phyloP scores from a whole-genome alignment of 2,329 filamentous ascomycete genomes.

The Ophiostoma sp. region DNA sequence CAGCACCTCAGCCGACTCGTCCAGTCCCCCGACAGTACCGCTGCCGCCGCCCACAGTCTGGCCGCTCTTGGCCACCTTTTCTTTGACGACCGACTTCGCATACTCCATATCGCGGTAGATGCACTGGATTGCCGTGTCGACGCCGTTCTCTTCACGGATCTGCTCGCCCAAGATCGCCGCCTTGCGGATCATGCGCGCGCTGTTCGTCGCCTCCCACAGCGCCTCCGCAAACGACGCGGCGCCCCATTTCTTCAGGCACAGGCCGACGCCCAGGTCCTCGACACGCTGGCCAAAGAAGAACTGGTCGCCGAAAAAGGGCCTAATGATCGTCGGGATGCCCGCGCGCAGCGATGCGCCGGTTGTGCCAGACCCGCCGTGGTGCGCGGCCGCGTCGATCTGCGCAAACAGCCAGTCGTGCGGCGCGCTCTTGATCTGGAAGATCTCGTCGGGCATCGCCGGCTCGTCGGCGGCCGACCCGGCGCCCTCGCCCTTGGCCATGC shows the following conservation, averaged over 20 bases:
- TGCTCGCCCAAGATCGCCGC: slow-evolving; percentile 75
- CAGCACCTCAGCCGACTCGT: background rate
- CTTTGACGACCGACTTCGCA: slow-evolving; percentile 74
- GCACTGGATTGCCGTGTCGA: slow-evolving; percentile 81
- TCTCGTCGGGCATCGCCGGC: slow-evolving; percentile 37
- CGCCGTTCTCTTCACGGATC: slow-evolving; percentile 83
- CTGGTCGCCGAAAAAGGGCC: slow-evolving; percentile 96
- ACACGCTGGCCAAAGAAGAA: slow-evolving; percentile 90
- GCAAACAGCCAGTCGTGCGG: slow-evolving; percentile 96
- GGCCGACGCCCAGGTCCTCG: slow-evolving; percentile 87
- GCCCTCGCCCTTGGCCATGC: slow-evolving; percentile 38
- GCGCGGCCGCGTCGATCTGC: slow-evolving; percentile 88
- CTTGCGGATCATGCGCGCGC: slow-evolving; percentile 84
- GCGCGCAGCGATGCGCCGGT: slow-evolving; percentile 89
- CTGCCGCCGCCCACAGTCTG: background rate
- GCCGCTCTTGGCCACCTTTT: slow-evolving; percentile 45
- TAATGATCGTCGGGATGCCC: slow-evolving; percentile 87
- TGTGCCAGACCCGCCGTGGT: slow-evolving; percentile 91
- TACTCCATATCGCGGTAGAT: slow-evolving; percentile 96
- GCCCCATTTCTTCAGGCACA: slow-evolving; percentile 83
- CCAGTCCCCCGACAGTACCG: background rate
- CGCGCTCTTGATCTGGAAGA: slow-evolving; percentile 80
- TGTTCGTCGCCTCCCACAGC: slow-evolving; percentile 85
- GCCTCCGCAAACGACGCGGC: slow-evolving; percentile 79
- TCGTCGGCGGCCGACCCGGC: slow-evolving; percentile 19